Evolutionary conservation across 225 moss, liverwort and hornwort species (phyloP), one percentile per base, ranked within the genome.

Genomic region (Bryum argenteum): DNA sequence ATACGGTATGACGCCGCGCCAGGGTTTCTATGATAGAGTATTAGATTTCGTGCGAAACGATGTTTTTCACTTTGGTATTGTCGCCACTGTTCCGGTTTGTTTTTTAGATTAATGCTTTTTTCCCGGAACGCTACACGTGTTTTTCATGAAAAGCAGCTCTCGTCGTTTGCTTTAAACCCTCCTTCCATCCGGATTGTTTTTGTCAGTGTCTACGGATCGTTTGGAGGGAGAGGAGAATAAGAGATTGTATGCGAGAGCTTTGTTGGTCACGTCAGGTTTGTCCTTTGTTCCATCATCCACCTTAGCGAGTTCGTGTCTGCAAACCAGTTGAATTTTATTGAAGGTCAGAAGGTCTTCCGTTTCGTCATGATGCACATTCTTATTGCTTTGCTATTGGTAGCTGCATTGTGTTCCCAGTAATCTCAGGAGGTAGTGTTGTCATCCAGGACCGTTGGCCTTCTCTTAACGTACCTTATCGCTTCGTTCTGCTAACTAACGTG

Each of bases 391-490:
- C 33, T 33, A 33, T 33, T 6, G 33, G 33, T 33, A 33, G 33
- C 33, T 33, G 18, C 72, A 44, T 81, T 69, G 44, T 39, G 12
- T 40, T 73, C 69, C 58, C 66, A 42, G 63, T 40, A 14, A 39
- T 62, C 13, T 8, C 43, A 69, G 45, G 15, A 12, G 11, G 21
- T 28, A 33, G 44, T 55, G 28, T 17, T 61, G 15, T 33, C 5
- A 15, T 53, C n/a, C 47, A 57, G 45, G 17, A 68, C 11, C 44
- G 55, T 67, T 40, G 40, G 14, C 38, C 44, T 79, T 79, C 44
- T 69, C 64, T 52, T 9, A 11, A 45, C 39, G 54, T 54, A 15
- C 61, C 28, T 8, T 58, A 19, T 64, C 10, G 14, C 51, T 17
- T 71, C 19, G n/a, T 66, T 60, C 52, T 39, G 10, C 39, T 42